Percentiles rank a stretch among this genome's conserved stretches.
These are phyloP conservation scores for Fusarium goolgardi DNA, from an alignment of 2,329 filamentous ascomycete species.

Conservation along the genomic window DNA sequence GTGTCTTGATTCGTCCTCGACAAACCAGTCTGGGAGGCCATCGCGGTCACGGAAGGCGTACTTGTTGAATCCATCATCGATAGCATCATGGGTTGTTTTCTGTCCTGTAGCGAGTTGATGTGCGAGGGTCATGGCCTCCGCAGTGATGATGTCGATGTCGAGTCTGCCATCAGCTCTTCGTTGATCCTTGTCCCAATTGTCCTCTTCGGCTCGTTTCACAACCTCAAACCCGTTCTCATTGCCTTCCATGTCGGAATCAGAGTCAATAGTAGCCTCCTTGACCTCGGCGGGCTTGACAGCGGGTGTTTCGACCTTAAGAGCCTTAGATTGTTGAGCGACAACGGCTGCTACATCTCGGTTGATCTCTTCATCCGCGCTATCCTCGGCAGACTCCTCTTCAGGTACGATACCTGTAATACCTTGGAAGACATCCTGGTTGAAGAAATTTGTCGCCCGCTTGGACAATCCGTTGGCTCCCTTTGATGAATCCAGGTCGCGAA, in stretches of 20 bases:
- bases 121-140: constrained; percentile 97
- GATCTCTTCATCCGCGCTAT: constrained; percentile 48
- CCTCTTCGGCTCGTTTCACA: constrained; percentile 62
- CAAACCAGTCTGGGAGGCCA: constrained; percentile 96
- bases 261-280: constrained; percentile 44
- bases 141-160: constrained; percentile 99
- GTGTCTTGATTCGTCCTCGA: constrained; percentile 90
- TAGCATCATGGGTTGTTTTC: constrained; percentile 79
- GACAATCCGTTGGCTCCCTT: constrained; percentile 38
- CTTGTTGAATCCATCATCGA: constrained; percentile 95
- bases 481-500: constrained; percentile 54
- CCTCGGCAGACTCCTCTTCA: constrained; percentile 50
- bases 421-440: constrained; percentile 94
- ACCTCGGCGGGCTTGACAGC: constrained; percentile 8
- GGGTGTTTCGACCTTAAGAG: constrained; percentile 41
- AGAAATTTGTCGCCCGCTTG: constrained; percentile 82
- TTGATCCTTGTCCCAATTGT: constrained; percentile 76
- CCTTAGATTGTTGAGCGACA: constrained; percentile 44
- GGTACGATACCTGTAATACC: constrained; percentile 77
- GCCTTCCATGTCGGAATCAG: constrained; percentile 52
- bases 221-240: constrained; percentile 69
- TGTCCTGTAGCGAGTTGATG: constrained; percentile 90
- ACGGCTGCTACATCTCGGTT: constrained; percentile 51
- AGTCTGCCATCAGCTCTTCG: constrained; percentile 71
- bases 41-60: constrained; percentile 90